phyloP scores from a whole-genome alignment of 2,329 filamentous ascomycete genomes.

The Pseudogymnoascus sp. region DNA sequence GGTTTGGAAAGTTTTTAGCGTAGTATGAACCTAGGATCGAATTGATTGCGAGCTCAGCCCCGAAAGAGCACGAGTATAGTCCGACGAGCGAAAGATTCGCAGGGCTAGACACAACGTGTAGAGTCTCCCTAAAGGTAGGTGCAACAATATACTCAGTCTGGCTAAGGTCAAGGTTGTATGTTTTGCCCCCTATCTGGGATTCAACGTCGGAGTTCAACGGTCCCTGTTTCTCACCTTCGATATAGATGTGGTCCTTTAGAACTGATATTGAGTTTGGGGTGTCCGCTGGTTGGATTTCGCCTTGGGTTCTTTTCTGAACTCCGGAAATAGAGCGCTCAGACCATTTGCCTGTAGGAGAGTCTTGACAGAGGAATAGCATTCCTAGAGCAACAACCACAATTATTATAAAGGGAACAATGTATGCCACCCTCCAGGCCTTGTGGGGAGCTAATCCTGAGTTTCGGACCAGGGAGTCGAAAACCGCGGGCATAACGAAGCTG shows the following conservation, averaged over 20 bases:
- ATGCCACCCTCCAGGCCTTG: constrained; percentile 74
- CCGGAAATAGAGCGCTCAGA: constrained; percentile 50
- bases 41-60: constrained; percentile 55
- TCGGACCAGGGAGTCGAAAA: constrained; percentile 67
- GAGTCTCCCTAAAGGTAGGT: constrained; percentile 44
- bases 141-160: constrained; percentile 45
- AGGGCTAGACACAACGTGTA: constrained; percentile 39
- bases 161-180: constrained; percentile 46
- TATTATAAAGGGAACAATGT: constrained; percentile 74
- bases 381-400: constrained; percentile 55
- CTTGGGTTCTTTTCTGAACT: constrained; percentile 22
- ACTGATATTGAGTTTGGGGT: constrained; percentile 43
- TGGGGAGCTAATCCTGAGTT: constrained; percentile 52
- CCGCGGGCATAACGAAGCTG: constrained; percentile 66
- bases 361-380: constrained; percentile 68
- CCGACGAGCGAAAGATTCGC: constrained; percentile 47
- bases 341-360: constrained; percentile 80
- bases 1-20: constrained; percentile 48
- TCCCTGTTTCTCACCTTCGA: constrained; percentile 30
- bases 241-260: constrained; percentile 28
- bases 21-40: constrained; percentile 51
- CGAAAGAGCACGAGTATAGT: constrained; percentile 57
- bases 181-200: neutral
- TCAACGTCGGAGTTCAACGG: constrained; percentile 12
- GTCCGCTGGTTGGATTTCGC: constrained; percentile 31